These are phyloP conservation scores for Phytophthora foliorum DNA, from an alignment of 352 stramenopile species.

Conservation along the genomic window DNA sequence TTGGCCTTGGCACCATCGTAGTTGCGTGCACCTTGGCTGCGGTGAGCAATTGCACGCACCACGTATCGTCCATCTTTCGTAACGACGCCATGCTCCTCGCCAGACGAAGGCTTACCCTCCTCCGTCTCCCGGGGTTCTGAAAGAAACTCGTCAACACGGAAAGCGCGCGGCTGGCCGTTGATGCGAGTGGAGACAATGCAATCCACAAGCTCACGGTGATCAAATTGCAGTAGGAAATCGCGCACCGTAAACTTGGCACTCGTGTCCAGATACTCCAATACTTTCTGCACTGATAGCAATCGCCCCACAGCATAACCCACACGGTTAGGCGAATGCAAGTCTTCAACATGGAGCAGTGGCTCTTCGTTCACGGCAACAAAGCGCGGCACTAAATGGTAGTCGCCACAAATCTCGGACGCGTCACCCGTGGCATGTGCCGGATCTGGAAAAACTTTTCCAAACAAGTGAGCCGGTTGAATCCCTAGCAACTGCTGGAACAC, in stretches of 20 bases:
- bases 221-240: constrained; percentile 62
- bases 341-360: constrained; percentile 67
- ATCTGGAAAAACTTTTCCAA: constrained; percentile 70
- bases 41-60: constrained; percentile 56
- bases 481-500: constrained; percentile 80
- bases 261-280: constrained; percentile 74
- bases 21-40: constrained; percentile 56
- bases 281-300: constrained; percentile 68
- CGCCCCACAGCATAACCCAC: constrained; percentile 83
- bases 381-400: constrained; percentile 85
- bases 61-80: constrained; percentile 41
- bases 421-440: constrained; percentile 63
- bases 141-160: constrained; percentile 71
- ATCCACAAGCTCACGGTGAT: constrained; percentile 65
- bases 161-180: constrained; percentile 64
- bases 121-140: constrained; percentile 28
- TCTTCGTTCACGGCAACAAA: constrained; percentile 81
- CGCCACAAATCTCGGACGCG: constrained; percentile 64
- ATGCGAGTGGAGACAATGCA: constrained; percentile 81
- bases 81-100: constrained; percentile 25
- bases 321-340: constrained; percentile 74
- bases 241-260: constrained; percentile 60
- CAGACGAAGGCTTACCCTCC: constrained; percentile 7
- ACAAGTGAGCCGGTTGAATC: constrained; percentile 80
- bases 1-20: constrained; percentile 80